phyloP scores from a whole-genome alignment of 768 basidiomycete species.

The Leccinellum rugosiceps region DNA sequence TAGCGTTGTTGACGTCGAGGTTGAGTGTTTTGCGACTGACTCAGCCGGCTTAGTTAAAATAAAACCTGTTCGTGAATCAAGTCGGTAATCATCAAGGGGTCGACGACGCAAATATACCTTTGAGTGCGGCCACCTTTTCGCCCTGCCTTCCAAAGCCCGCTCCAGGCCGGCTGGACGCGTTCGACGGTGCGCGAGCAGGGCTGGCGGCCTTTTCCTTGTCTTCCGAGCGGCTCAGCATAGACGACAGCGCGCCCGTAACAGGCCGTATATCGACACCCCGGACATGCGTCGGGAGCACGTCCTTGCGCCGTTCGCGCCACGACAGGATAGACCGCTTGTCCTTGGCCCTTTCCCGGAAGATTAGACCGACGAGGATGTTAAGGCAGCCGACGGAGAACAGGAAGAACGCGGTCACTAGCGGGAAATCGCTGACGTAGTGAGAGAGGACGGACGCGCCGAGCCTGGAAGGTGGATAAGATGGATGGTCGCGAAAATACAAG shows the following conservation, averaged over 20 bases:
- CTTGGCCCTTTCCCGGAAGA: constrained; percentile 71
- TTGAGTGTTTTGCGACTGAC: constrained; percentile 47
- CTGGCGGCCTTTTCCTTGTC: constrained; percentile 8
- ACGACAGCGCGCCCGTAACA: constrained; percentile 12
- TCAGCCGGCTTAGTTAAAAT: constrained; percentile 57
- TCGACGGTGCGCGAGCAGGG: constrained; percentile 6
- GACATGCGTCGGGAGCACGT: constrained; percentile 48
- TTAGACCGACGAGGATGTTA: constrained; percentile 78
- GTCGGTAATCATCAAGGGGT: background rate
- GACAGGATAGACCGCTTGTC: constrained; percentile 60
- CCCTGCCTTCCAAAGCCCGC: constrained; percentile 81
- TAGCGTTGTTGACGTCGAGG: background rate
- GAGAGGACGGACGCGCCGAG: constrained; percentile 70
- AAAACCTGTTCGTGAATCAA: constrained; percentile 40
- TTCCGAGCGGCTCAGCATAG: constrained; percentile 3
- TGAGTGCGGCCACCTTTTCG: constrained; percentile 71
- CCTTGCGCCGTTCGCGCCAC: constrained; percentile 60
- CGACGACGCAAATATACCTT: constrained; percentile 37
- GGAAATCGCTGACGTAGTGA: constrained; percentile 77
- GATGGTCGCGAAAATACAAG: background rate
- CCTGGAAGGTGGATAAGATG: constrained; percentile 28
- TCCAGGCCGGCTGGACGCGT: constrained; percentile 37
- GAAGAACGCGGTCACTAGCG: constrained; percentile 84
- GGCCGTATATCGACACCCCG: constrained; percentile 24
- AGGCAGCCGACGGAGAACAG: constrained; percentile 79